phyloP scores from a whole-genome alignment of 257 asterid species.

The Lithospermum erythrorhizon region DNA sequence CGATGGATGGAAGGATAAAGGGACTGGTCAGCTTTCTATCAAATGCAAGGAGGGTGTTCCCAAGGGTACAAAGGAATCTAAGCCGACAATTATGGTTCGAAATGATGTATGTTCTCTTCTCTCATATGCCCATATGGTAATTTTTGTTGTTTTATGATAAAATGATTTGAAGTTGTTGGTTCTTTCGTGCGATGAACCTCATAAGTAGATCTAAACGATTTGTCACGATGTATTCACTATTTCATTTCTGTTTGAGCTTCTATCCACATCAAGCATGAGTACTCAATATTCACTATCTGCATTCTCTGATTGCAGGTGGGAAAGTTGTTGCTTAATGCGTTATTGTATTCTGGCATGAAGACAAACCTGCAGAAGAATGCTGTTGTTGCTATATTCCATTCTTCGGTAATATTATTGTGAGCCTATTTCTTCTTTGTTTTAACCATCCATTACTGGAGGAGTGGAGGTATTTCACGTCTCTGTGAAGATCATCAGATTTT shows the following conservation, averaged over 20 bases:
- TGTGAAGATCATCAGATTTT: not conserved
- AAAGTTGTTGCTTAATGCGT: conserved; percentile 67
- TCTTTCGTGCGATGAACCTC: no score
- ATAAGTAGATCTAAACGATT: no score
- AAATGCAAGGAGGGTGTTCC: conserved; percentile 77
- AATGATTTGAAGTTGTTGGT: no score
- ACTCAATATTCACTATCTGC: no score
- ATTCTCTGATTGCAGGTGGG: conserved; percentile 49
- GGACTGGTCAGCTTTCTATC: conserved; percentile 75
- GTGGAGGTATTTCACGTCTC: not conserved
- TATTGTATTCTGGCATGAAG: conserved; percentile 76
- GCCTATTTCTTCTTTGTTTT: no score
- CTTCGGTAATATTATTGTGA: conserved; percentile 21
- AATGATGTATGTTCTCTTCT: conserved; percentile 62
- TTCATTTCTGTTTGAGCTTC: not conserved
- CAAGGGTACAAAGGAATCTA: conserved; percentile 86
- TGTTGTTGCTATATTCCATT: conserved; percentile 69
- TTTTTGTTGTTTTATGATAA: no score
- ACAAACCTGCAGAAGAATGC: conserved; percentile 72
- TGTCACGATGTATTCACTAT: not conserved
- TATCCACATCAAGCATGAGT: not conserved
- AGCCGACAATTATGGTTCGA: conserved; percentile 75
- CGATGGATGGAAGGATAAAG: conserved; percentile 87
- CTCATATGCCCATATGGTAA: no score
- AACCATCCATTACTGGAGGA: no score